Percentiles rank a stretch among this genome's conserved stretches.
phyloP scores from a whole-genome alignment of 2,329 filamentous ascomycete species.

The Aspergillus ibericus region DNA sequence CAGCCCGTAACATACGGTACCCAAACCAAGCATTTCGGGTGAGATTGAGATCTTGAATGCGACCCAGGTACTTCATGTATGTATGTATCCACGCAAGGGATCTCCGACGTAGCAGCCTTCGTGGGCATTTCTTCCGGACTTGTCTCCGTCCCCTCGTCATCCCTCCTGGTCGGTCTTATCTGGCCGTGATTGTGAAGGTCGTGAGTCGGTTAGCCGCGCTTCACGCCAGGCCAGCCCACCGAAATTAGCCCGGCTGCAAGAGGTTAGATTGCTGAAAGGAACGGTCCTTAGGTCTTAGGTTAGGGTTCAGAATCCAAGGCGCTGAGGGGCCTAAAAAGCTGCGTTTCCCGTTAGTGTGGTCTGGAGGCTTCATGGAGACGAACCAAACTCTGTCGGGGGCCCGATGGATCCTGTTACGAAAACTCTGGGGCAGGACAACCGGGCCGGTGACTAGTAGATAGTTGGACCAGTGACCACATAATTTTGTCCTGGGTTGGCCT shows the following conservation, averaged over 20 bases:
- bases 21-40: conserved; percentile 5
- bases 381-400: conserved; percentile 13
- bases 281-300: conserved; percentile 5
- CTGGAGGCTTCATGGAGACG: conserved; percentile 19
- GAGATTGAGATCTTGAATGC: conserved; percentile 1
- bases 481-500: conserved; percentile 1
- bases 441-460: conserved; percentile 13
- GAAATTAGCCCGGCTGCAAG: not conserved
- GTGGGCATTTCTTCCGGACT: not conserved
- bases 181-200: not conserved
- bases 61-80: not conserved
- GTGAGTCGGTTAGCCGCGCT: conserved; percentile 1
- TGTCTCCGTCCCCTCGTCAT: not conserved
- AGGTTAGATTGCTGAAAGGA: not conserved
- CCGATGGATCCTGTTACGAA: conserved; percentile 24
- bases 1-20: not conserved
- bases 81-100: conserved; percentile 1
- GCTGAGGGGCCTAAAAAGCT: not conserved
- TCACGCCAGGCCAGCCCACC: not conserved
- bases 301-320: conserved; percentile 12
- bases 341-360: not conserved
- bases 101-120: not conserved
- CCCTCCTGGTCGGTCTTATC: not conserved
- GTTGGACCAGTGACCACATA: not conserved
- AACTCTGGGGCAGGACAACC: conserved; percentile 23